Evolutionary conservation across 495 filamentous ascomycete genomes (phyloP).

Genomic region (Platismatia glauca): DNA sequence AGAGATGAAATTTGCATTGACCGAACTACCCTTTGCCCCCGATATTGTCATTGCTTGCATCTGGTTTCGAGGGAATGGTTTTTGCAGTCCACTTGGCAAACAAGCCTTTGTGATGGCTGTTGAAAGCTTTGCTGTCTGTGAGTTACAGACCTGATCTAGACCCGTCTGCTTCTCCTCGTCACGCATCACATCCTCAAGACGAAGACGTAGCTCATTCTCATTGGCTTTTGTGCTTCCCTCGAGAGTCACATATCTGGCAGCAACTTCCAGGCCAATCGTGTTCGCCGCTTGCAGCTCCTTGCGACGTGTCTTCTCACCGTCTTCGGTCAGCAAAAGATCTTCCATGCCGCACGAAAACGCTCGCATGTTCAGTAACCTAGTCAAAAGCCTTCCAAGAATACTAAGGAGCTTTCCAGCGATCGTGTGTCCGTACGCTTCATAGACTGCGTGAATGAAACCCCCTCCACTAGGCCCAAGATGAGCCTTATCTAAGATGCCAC

Average conservation of each 20-base stretch:
- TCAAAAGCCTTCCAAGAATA: constrained; percentile 81
- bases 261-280: constrained; percentile 71
- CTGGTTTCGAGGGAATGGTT: constrained; percentile 92
- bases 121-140: constrained; percentile 60
- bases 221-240: constrained; percentile 49
- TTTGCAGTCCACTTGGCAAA: constrained; percentile 73
- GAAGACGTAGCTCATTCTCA: constrained; percentile 59
- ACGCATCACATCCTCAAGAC: constrained; percentile 82
- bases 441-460: constrained; percentile 82
- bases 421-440: constrained; percentile 87
- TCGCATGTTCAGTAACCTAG: constrained; percentile 81
- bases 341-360: constrained; percentile 97
- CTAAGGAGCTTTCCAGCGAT: constrained; percentile 78
- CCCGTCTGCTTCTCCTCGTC: constrained; percentile 84
- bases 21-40: constrained; percentile 84
- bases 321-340: constrained; percentile 75
- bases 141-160: constrained; percentile 77
- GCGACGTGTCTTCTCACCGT: constrained; percentile 65
- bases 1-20: constrained; percentile 96
- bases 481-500: constrained; percentile 90
- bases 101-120: constrained; percentile 68
- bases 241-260: constrained; percentile 86
- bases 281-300: constrained; percentile 60
- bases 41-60: constrained; percentile 99
- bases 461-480: constrained; percentile 83